These are phyloP conservation scores for Madurella mycetomatis DNA, from an alignment of 2,329 filamentous ascomycete species.

Conservation along the genomic window DNA sequence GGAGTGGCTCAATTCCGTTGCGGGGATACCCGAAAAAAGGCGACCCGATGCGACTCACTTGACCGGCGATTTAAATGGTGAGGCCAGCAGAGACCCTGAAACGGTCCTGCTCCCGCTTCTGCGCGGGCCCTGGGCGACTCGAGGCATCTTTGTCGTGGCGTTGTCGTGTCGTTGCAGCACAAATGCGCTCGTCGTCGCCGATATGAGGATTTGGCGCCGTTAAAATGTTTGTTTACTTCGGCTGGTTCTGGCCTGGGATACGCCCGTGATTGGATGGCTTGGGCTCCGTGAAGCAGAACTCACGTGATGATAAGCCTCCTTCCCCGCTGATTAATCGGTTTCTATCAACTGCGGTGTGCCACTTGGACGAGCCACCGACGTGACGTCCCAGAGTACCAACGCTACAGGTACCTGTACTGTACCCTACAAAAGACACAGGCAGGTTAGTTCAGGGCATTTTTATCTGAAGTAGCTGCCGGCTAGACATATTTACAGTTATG, in stretches of 20 bases:
- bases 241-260: constrained; percentile 8
- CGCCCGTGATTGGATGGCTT: constrained; percentile 13
- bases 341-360: too few relatives aligned
- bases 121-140: constrained; percentile 53
- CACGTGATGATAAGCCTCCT: constrained; percentile 18
- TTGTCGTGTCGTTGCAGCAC: constrained; percentile 9
- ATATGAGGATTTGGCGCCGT: constrained; percentile 14
- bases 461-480: too few relatives aligned
- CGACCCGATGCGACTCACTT: constrained; percentile 42
- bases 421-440: too few relatives aligned
- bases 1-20: constrained; percentile 4
- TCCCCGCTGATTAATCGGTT: not conserved
- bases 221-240: constrained; percentile 28
- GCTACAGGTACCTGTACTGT: too few relatives aligned
- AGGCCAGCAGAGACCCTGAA: constrained; percentile 44
- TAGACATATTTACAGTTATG: too few relatives aligned
- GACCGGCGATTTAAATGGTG: constrained; percentile 54
- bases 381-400: too few relatives aligned
- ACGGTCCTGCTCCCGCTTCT: constrained; percentile 44
- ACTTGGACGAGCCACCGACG: too few relatives aligned
- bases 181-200: constrained; percentile 10
- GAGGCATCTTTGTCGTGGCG: constrained; percentile 45
- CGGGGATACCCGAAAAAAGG: not conserved
- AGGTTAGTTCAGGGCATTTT: too few relatives aligned
- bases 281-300: not conserved